Percentiles rank a stretch among this genome's conserved stretches.
Conservation (phyloP, 1,139 yeast genomes). For the Debaryomyces robertsiae region DNA sequence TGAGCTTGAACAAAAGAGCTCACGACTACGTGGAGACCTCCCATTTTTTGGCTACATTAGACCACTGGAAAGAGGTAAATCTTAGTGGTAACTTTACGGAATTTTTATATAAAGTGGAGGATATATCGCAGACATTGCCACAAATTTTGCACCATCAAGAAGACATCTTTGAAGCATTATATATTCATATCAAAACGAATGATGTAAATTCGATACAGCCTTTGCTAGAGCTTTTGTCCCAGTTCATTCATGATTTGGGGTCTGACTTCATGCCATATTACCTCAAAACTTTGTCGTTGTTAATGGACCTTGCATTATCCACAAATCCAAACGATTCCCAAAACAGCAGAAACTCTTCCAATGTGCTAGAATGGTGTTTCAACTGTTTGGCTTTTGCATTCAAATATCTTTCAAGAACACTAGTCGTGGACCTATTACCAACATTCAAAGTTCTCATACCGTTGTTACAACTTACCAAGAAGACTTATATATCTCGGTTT, state of each 20-base stretch:
- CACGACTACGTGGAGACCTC: constrained; percentile 75
- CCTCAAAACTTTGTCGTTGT: constrained; percentile 48
- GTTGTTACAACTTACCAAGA: constrained; percentile 53
- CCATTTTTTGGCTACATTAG: constrained; percentile 75
- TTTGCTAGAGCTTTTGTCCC: constrained; percentile 74
- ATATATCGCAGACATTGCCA: constrained; percentile 69
- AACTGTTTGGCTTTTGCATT: constrained; percentile 85
- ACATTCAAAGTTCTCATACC: constrained; percentile 72
- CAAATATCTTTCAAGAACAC: constrained; percentile 73
- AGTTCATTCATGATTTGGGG: constrained; percentile 90
- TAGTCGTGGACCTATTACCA: constrained; percentile 64
- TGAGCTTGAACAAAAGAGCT: constrained; percentile 62
- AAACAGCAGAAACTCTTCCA: constrained; percentile 52
- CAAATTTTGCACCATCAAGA: constrained; percentile 75
- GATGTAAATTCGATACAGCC: constrained; percentile 82
- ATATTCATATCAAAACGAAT: constrained; percentile 50
- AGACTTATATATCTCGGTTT: constrained; percentile 72
- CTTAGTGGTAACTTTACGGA: constrained; percentile 71
- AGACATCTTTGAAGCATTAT: constrained; percentile 58
- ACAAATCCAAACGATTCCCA: constrained; percentile 49
- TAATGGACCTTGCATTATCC: constrained; percentile 54
- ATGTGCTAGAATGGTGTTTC: constrained; percentile 80
- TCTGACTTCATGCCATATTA: constrained; percentile 83
- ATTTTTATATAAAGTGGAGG: constrained; percentile 59
- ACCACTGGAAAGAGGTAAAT: constrained; percentile 88